Conservation (phyloP, 1,284 basidiomycete species). For the Rhodotorula sp. region DNA sequence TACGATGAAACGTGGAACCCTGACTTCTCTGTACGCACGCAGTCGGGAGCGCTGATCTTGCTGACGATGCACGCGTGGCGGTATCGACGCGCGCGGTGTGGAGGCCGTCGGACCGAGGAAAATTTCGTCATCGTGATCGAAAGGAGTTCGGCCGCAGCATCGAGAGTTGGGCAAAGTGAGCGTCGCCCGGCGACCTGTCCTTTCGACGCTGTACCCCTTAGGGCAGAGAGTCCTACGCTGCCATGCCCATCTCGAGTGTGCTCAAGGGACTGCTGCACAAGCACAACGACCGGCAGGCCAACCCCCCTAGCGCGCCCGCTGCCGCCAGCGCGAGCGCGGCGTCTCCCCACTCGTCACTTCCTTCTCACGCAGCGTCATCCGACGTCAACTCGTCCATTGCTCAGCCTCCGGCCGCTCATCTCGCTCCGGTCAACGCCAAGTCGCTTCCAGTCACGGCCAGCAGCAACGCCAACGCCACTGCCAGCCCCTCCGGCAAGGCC, state of each 20-base stretch:
- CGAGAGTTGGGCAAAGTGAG: too few relatives aligned
- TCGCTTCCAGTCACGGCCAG: not conserved
- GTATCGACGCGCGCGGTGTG: too few relatives aligned
- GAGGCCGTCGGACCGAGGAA: too few relatives aligned
- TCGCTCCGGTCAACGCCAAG: slow-evolving; percentile 1
- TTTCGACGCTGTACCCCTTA: too few relatives aligned
- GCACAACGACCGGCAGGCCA: slow-evolving; percentile 11
- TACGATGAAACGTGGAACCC: too few relatives aligned
- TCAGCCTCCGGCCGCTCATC: slow-evolving; percentile 12
- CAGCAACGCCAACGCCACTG: not conserved
- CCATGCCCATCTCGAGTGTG: slow-evolving; percentile 13
- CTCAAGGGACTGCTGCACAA: slow-evolving; percentile 14
- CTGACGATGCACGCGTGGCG: too few relatives aligned
- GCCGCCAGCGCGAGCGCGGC: not conserved
- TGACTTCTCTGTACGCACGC: too few relatives aligned
- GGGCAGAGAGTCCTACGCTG: too few relatives aligned
- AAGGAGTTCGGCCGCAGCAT: too few relatives aligned
- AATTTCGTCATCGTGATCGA: too few relatives aligned
- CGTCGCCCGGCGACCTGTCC: too few relatives aligned
- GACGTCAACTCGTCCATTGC: not conserved
- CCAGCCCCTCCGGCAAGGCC: not conserved
- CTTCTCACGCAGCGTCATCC: slow-evolving; percentile 3
- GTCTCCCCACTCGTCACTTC: not conserved
- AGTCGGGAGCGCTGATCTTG: too few relatives aligned
- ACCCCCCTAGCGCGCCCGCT: not conserved